Conservation (phyloP, 371 early-diverging fungal species). For the Dinochytrium kinnereticum region DNA sequence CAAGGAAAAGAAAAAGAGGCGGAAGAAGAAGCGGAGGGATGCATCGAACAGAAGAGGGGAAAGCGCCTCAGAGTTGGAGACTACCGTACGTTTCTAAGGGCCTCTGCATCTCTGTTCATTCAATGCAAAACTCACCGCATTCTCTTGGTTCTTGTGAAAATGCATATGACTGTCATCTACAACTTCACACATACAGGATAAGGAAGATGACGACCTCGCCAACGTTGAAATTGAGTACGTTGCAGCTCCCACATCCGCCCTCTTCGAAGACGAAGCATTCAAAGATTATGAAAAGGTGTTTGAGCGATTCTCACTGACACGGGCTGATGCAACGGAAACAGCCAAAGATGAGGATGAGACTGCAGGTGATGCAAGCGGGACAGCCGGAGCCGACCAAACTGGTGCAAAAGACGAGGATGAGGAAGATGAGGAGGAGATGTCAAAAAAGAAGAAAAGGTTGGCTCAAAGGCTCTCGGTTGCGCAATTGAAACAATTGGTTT, state of each 20-base stretch:
- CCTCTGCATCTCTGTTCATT: background rate
- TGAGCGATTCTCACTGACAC: background rate
- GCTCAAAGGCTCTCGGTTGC: slow-evolving; percentile 81
- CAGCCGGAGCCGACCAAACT: background rate
- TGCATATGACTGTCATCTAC: too few species aligned
- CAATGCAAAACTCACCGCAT: too few species aligned
- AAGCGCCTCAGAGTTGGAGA: background rate
- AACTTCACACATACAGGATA: background rate
- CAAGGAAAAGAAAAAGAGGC: slow-evolving; percentile 8
- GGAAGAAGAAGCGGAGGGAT: slow-evolving; percentile 13
- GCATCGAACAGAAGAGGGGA: background rate
- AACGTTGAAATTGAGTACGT: slow-evolving; percentile 28
- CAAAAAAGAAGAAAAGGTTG: slow-evolving; percentile 66
- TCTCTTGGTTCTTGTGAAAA: too few species aligned
- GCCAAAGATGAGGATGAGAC: background rate
- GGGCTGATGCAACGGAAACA: background rate
- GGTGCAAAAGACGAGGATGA: slow-evolving; percentile 16
- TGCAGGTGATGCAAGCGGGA: background rate
- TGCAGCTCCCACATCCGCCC: slow-evolving; percentile 7
- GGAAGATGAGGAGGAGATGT: slow-evolving; percentile 17
- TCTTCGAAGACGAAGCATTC: background rate
- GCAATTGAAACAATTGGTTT: slow-evolving; percentile 89
- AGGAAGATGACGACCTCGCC: background rate
- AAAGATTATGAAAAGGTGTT: background rate
- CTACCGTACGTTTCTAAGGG: background rate